Conservation (phyloP, 495 filamentous ascomycete species). For the Pyrenula aspistea region DNA sequence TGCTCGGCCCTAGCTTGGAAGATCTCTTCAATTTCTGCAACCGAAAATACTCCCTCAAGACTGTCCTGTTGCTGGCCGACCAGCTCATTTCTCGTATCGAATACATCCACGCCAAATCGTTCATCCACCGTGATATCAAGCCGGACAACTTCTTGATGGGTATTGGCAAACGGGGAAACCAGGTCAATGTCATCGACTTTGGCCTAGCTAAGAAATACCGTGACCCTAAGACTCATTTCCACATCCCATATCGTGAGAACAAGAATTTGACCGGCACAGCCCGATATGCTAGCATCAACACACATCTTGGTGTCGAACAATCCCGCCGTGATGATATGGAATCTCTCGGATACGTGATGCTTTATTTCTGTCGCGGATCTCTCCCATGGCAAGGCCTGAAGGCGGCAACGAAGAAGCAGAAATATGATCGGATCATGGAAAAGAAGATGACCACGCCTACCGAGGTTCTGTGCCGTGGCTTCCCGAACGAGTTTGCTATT, state of each 20-base stretch:
- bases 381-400: conserved; percentile 99
- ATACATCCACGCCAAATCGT: conserved; percentile 99
- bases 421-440: conserved; percentile 99
- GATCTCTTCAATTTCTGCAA: conserved; percentile 99
- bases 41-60: conserved; percentile 99
- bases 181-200: conserved; percentile 99
- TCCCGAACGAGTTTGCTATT: conserved; percentile 99
- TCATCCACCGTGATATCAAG: conserved; percentile 99
- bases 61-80: conserved; percentile 93
- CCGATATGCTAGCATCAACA: conserved; percentile 99
- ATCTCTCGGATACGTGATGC: conserved; percentile 98
- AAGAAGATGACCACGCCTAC: conserved; percentile 99
- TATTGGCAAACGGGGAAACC: conserved; percentile 98
- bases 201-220: conserved; percentile 99
- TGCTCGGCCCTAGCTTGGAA: conserved; percentile 93
- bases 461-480: conserved; percentile 96
- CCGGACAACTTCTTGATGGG: conserved; percentile 99
- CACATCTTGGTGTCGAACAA: conserved; percentile 96
- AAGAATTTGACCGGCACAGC: conserved; percentile 99
- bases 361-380: conserved; percentile 99
- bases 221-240: conserved; percentile 99
- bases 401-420: conserved; percentile 99
- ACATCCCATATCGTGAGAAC: conserved; percentile 99
- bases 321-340: conserved; percentile 99
- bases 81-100: conserved; percentile 99